Evolutionary conservation across 345 rosid species (phyloP).

Genomic region (Eucalyptus caleyi): DNA sequence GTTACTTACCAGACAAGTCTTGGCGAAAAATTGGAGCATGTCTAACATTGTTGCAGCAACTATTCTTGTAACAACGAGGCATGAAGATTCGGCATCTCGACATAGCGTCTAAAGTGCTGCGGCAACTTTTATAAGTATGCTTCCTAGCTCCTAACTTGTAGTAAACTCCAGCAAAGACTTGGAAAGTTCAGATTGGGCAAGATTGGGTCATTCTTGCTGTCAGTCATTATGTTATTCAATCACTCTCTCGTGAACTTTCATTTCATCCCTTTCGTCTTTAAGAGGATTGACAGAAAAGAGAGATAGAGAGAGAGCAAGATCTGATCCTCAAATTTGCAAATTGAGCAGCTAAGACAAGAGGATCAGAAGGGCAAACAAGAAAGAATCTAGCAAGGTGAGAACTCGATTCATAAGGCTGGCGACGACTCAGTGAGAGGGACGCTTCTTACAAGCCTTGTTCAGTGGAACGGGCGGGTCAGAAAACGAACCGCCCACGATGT

Average conservation of each 20-base stretch:
- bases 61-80: neutral
- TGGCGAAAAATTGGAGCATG: neutral
- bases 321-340: neutral
- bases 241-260: neutral
- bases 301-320: neutral
- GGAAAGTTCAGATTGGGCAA: neutral
- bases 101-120: neutral
- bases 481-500: constrained; percentile 17
- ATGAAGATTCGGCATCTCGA: neutral
- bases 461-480: constrained; percentile 30
- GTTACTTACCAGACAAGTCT: neutral
- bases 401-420: neutral
- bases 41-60: neutral
- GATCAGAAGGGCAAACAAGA: neutral
- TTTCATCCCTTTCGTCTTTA: neutral
- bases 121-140: neutral
- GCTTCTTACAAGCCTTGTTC: constrained; percentile 27
- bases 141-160: neutral
- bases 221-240: neutral
- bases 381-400: neutral
- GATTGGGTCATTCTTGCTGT: neutral
- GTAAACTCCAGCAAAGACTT: neutral
- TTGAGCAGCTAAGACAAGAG: neutral
- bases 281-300: neutral
- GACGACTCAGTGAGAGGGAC: neutral